Evolutionary conservation across 1,139 yeast species (phyloP).

Genomic region (Geotrichum histeridarum): DNA sequence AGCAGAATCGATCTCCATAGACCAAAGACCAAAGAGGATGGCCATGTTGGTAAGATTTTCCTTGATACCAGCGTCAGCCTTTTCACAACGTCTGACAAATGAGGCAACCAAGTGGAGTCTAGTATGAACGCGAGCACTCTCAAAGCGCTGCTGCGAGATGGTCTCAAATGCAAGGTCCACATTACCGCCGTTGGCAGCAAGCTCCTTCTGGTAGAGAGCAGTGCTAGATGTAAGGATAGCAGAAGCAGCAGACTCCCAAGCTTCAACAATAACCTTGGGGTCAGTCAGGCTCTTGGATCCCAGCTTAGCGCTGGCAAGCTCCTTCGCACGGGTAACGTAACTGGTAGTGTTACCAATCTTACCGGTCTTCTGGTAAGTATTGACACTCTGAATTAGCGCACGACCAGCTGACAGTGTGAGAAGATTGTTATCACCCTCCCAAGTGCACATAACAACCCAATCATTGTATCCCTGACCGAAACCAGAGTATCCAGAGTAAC

Average conservation of each 20-base stretch:
- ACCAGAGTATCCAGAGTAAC: slow-evolving; percentile 78
- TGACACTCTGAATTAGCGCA: slow-evolving; percentile 32
- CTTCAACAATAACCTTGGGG: slow-evolving; percentile 31
- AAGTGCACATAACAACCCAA: slow-evolving; percentile 90
- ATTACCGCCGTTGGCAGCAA: slow-evolving; percentile 25
- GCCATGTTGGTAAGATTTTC: slow-evolving; percentile 47
- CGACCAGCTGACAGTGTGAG: slow-evolving; percentile 71
- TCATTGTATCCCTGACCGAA: slow-evolving; percentile 80
- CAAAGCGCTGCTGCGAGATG: slow-evolving; percentile 36
- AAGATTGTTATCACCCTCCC: slow-evolving; percentile 92
- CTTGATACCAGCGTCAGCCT: slow-evolving; percentile 30
- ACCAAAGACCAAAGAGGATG: slow-evolving; percentile 59
- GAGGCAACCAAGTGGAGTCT: slow-evolving; percentile 32
- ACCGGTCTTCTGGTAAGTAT: slow-evolving; percentile 28
- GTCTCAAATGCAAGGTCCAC: slow-evolving; percentile 36
- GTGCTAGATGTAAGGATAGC: slow-evolving; percentile 34
- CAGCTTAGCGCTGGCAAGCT: slow-evolving; percentile 26
- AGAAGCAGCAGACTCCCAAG: slow-evolving; percentile 39
- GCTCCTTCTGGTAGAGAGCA: slow-evolving; percentile 20
- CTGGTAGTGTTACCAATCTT: slow-evolving; percentile 26
- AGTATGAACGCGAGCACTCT: slow-evolving; percentile 38
- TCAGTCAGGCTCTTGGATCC: slow-evolving; percentile 23
- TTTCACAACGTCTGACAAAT: slow-evolving; percentile 30
- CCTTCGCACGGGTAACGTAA: slow-evolving; percentile 23
- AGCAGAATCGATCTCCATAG: slow-evolving; percentile 72